Conservation (phyloP, 306 rosid genomes). For the Chamaecrista fasciculata region DNA sequence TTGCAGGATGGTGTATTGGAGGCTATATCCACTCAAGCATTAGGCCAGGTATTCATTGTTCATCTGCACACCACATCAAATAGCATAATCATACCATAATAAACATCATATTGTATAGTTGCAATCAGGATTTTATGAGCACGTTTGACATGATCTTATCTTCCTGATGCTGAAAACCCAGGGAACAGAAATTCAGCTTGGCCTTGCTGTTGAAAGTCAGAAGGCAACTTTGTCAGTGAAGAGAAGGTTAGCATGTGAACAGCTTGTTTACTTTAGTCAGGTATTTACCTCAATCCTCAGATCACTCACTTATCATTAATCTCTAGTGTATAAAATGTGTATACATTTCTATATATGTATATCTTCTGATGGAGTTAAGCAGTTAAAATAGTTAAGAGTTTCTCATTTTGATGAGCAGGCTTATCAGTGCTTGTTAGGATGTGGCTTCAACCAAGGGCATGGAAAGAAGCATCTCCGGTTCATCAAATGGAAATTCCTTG, state of each 20-base stretch:
- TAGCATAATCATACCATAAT: background rate
- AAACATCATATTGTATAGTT: background rate
- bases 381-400: too few species aligned
- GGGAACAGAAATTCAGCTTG: slow-evolving; percentile 99
- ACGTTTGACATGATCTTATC: background rate
- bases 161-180: slow-evolving; percentile 33
- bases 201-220: slow-evolving; percentile 90
- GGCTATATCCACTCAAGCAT: slow-evolving; percentile 78
- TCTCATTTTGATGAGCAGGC: slow-evolving; percentile 56
- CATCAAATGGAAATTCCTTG: slow-evolving; percentile 90
- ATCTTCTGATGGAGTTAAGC: background rate
- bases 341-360: background rate
- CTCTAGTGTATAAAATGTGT: too few species aligned
- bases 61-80: background rate
- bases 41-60: slow-evolving; percentile 73
- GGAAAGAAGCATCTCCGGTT: slow-evolving; percentile 80
- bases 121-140: background rate
- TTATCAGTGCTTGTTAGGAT: slow-evolving; percentile 68
- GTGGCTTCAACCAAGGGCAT: slow-evolving; percentile 48
- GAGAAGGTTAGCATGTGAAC: slow-evolving; percentile 98
- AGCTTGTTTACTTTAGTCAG: slow-evolving; percentile 81
- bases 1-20: slow-evolving; percentile 73
- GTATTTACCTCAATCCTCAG: slow-evolving; percentile 35
- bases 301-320: background rate
- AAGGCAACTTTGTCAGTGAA: slow-evolving; percentile 82